Conservation (phyloP, 1,284 basidiomycete species). For the Puccinia coronata region DNA sequence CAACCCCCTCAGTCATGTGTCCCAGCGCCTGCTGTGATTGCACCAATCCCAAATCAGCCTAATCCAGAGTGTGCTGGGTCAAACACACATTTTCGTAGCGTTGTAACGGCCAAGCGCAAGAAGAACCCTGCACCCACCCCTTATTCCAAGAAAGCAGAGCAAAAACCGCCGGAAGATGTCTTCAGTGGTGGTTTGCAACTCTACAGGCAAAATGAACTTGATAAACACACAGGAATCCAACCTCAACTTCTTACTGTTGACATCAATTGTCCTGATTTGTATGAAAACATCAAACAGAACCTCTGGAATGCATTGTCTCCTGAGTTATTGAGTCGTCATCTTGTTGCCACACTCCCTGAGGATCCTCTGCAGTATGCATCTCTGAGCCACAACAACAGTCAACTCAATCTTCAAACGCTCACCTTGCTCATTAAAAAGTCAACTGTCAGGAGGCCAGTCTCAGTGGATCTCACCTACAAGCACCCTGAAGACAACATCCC, state of each 20-base stretch:
- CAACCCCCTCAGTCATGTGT: too few relatives aligned
- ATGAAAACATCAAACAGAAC: not conserved
- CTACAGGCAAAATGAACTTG: not conserved
- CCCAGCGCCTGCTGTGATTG: too few relatives aligned
- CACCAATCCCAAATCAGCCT: not conserved
- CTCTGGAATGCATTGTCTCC: not conserved
- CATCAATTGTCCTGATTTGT: not conserved
- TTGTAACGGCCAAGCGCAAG: not conserved
- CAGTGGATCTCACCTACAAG: too few relatives aligned
- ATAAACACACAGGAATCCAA: not conserved
- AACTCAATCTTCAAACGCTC: too few relatives aligned
- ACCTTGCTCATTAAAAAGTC: too few relatives aligned
- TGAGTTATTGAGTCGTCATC: not conserved
- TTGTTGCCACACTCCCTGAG: not conserved
- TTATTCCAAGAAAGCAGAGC: not conserved
- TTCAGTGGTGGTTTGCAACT: not conserved
- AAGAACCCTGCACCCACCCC: not conserved
- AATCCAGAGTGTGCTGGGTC: slow-evolving; percentile 3
- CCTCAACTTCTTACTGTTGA: not conserved
- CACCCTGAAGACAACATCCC: not conserved
- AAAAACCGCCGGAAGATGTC: not conserved
- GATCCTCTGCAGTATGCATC: not conserved
- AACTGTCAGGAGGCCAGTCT: too few relatives aligned
- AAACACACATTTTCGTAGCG: not conserved
- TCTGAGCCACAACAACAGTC: not conserved